Conservation (phyloP, 2,329 filamentous ascomycete species). For the Exophiala aquamarina region DNA sequence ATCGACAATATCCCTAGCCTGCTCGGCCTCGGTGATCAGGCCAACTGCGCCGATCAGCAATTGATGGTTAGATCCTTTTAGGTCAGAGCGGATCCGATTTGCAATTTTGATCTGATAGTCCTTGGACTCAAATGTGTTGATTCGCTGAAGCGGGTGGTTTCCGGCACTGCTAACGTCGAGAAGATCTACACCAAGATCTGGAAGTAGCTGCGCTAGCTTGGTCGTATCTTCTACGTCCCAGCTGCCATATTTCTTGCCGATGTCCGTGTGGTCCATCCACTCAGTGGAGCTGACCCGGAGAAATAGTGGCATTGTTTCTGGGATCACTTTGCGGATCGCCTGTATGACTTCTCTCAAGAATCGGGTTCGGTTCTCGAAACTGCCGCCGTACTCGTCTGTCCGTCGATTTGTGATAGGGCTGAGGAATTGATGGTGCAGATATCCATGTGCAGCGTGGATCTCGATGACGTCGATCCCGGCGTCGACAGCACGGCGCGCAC, state of each 20-base stretch:
- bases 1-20: slow-evolving; percentile 49
- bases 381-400: slow-evolving; percentile 56
- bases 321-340: slow-evolving; percentile 62
- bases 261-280: slow-evolving; percentile 65
- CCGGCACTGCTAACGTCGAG: slow-evolving; percentile 80
- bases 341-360: slow-evolving; percentile 68
- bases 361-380: slow-evolving; percentile 64
- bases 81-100: slow-evolving; percentile 42
- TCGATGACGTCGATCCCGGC: slow-evolving; percentile 78
- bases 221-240: slow-evolving; percentile 70
- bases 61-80: slow-evolving; percentile 37
- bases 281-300: slow-evolving; percentile 73
- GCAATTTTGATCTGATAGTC: slow-evolving; percentile 54
- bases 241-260: slow-evolving; percentile 48
- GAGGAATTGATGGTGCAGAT: slow-evolving; percentile 70
- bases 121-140: slow-evolving; percentile 40
- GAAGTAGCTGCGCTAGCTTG: slow-evolving; percentile 65
- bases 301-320: slow-evolving; percentile 68
- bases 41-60: slow-evolving; percentile 55
- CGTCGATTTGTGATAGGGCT: slow-evolving; percentile 68
- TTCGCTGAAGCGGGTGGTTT: slow-evolving; percentile 45
- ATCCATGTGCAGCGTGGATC: slow-evolving; percentile 78
- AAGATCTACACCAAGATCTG: slow-evolving; percentile 73
- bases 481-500: slow-evolving; percentile 60
- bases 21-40: slow-evolving; percentile 54